phyloP scores from a whole-genome alignment of 176 grass and related monocot genomes.

The Avena atlantica region DNA sequence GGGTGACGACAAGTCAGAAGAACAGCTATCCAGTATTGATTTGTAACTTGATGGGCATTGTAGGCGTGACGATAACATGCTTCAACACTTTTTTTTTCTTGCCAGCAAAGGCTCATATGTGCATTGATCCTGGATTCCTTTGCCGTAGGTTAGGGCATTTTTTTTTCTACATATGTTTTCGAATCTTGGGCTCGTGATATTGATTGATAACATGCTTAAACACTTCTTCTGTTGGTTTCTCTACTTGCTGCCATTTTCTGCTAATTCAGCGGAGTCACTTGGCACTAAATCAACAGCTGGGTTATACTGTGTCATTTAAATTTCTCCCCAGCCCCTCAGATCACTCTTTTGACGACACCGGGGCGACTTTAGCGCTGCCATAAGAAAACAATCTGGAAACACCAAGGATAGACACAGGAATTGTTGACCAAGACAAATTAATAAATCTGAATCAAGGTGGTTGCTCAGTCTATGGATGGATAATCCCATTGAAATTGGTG shows the following conservation, averaged over 20 bases:
- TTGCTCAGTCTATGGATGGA: neutral
- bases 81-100: neutral
- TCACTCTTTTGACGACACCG: neutral
- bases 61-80: neutral
- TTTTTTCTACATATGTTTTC: neutral
- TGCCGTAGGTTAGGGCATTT: neutral
- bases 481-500: neutral
- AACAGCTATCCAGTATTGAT: neutral
- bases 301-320: neutral
- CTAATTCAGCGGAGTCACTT: neutral
- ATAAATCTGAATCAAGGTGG: neutral
- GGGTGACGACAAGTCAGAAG: constrained; percentile 10
- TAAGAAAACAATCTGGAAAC: neutral
- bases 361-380: neutral
- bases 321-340: neutral
- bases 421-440: neutral
- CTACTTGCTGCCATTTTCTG: neutral
- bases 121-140: neutral
- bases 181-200: neutral
- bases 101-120: neutral
- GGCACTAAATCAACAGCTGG: neutral
- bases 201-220: too few species aligned
- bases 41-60: neutral
- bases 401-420: neutral
- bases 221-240: neutral